Percentiles rank a stretch among this genome's conserved stretches.
These are phyloP conservation scores for Monosporascus sp. DNA, from an alignment of 2,329 filamentous ascomycete genomes.

Conservation along the genomic window DNA sequence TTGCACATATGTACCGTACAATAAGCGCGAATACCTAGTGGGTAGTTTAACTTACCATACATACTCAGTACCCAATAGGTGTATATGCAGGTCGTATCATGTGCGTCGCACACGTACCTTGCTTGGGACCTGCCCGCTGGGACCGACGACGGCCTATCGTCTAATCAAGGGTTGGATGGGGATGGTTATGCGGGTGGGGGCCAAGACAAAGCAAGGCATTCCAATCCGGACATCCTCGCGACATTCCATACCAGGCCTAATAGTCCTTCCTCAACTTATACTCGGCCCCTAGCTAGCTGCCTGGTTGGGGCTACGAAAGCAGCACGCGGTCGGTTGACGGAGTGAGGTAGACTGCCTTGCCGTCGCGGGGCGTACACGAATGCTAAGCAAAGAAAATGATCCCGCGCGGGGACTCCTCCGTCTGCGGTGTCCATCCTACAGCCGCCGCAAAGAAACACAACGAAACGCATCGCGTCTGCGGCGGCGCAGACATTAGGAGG, in stretches of 20 bases:
- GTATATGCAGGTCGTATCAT: neutral
- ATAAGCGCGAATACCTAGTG: neutral
- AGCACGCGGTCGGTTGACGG: too few relatives aligned
- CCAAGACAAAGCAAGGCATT: neutral
- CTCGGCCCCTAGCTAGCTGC: too few relatives aligned
- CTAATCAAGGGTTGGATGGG: neutral
- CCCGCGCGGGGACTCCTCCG: neutral
- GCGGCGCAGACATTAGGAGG: too few relatives aligned
- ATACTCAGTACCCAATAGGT: neutral
- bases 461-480: too few relatives aligned
- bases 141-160: neutral
- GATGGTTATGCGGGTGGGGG: neutral
- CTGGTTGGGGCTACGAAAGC: too few relatives aligned
- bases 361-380: neutral
- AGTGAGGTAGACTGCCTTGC: neutral
- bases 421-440: neutral
- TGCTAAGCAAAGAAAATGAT: too few relatives aligned
- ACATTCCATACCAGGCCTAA: too few relatives aligned
- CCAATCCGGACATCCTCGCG: too few relatives aligned
- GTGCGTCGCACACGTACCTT: neutral
- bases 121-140: neutral
- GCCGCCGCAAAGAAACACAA: too few relatives aligned
- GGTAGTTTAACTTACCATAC: neutral
- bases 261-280: too few relatives aligned
- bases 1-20: neutral